Base-by-base conservation (phyloP, 2,329 filamentous ascomycete species). In the Cordyceps fumosorosea region DNA sequence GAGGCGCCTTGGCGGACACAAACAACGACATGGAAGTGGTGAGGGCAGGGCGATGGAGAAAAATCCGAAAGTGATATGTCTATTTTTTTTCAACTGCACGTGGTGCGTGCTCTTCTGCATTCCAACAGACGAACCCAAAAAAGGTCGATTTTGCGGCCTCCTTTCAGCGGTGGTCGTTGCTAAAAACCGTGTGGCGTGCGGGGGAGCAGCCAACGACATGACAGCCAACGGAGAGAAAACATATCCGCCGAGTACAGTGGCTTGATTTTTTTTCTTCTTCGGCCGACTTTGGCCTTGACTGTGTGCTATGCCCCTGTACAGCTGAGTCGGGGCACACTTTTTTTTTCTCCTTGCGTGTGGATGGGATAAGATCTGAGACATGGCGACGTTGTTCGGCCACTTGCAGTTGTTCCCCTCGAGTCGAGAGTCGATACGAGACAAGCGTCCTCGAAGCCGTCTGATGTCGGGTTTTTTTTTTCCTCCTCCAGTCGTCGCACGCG, bases 281-380 rank as follows among this genome's bases (percentile, higher is more conserved):
- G 42, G 42, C 8, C 34, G 29, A 50, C 29, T 29, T 29, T 29
- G 56, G 32, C 26, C 26, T 6, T 52, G 56, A 29, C n/a, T 12
- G 26, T 20, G 22, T 42, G 54, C 20, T 16, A 14, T 44, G 18
- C 54, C 60, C n/a, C 47, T 47, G 60, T 37, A 18, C 60, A 62
- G 60, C 60, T 62, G 60, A 57, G 40, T 22, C 5, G 32, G 40
- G 34, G 12, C 16, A 29, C 20, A 40, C 16, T 20, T 18, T 22
- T 42, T 34, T 26, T 40, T 55, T 22, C 11, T 12, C 2, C 22
- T 48, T 34, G n/a, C 16, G 29, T 54, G 24, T 47, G 40, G 20
- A 24, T 37, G 45, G 54, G 54, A 62, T 29, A 29, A 5, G 8
- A 29, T 62, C 60, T 62, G 47, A 62, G 60, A 62, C 54, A 62